Base-by-base conservation (phyloP, 2,329 filamentous ascomycete genomes). In the Aspergillus piperis region DNA sequence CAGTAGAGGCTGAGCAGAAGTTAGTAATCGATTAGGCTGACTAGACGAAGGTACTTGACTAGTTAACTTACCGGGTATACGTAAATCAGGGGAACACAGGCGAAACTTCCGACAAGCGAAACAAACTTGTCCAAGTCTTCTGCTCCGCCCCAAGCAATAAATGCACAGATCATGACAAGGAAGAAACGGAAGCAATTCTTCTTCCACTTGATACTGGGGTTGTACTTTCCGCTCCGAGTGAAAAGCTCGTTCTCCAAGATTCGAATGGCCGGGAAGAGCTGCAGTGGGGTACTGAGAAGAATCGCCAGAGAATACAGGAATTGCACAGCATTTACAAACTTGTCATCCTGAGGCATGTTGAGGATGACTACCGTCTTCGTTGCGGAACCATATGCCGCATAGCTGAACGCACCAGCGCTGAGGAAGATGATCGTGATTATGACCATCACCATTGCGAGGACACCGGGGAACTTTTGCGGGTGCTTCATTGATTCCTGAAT, bases 271-370 rank as follows among this genome's bases (percentile, higher is more conserved):
- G 95, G 95, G 82, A 98, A 99, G 67, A 99, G 93, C 73, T 99
- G 96, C 60, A 99, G 81, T 5, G 95, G 95, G 0, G 95, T 99
- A 38, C 92, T 96, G 10, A 99, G 84, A 58, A 99, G 82, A 69
- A 99, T 99, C n/a, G 95, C 95, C 27, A 96, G 82, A n/a, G 92
- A 96, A 81, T 99, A 99, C 48, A 99, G 85, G 72, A 99, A 92
- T 75, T 99, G 95, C 11, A 99, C 93, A 10, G 86, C 90, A 71
- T 99, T 98, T 80, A 99, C 95, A 66, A 97, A 85, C 73, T 92
- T 96, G 81, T 91, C 90, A 75, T 98, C 92, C 77, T 99, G 95
- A 0, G 95, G 95, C 73, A 99, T 84, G 78, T 99, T 99, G 72
- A 98, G 86, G 61, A 99, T 86, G 60, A 99, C 92, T 38, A 99